These are phyloP conservation scores for Xylariaceae sp. DNA, from an alignment of 2,329 filamentous ascomycete species.

Conservation along the genomic window DNA sequence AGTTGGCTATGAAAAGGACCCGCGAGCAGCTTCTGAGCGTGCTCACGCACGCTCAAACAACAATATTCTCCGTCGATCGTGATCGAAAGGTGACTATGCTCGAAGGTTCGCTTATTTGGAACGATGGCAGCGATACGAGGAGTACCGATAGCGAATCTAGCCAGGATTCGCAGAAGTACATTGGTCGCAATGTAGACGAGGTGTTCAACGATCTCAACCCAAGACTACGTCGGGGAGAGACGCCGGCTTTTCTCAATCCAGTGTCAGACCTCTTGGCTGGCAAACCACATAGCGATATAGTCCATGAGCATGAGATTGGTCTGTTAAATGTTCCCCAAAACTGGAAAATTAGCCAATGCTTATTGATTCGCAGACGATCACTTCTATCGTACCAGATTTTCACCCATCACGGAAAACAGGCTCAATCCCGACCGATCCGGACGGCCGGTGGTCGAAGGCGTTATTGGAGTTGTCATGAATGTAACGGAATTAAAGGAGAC, in stretches of 20 bases:
- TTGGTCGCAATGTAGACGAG: conserved; percentile 61
- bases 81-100: conserved; percentile 61
- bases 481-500: conserved; percentile 67
- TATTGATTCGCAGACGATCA: conserved; percentile 44
- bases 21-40: conserved; percentile 70
- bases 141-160: conserved; percentile 29
- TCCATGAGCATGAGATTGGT: conserved; percentile 60
- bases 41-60: conserved; percentile 70
- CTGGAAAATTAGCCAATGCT: conserved; percentile 3
- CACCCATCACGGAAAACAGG: conserved; percentile 59
- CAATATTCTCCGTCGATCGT: conserved; percentile 68
- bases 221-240: conserved; percentile 39
- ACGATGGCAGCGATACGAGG: conserved; percentile 37
- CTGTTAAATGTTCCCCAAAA: conserved; percentile 19
- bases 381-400: conserved; percentile 68
- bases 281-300: conserved; percentile 49
- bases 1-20: conserved; percentile 61
- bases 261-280: conserved; percentile 65
- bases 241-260: conserved; percentile 49
- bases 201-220: conserved; percentile 54
- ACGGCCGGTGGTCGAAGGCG: conserved; percentile 59
- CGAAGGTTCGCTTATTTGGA: conserved; percentile 62
- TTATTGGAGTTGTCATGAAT: conserved; percentile 77
- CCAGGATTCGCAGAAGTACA: conserved; percentile 43
- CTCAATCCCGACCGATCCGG: conserved; percentile 46